phyloP scores from a whole-genome alignment of 345 rosid genomes.

The Corchorus olitorius region DNA sequence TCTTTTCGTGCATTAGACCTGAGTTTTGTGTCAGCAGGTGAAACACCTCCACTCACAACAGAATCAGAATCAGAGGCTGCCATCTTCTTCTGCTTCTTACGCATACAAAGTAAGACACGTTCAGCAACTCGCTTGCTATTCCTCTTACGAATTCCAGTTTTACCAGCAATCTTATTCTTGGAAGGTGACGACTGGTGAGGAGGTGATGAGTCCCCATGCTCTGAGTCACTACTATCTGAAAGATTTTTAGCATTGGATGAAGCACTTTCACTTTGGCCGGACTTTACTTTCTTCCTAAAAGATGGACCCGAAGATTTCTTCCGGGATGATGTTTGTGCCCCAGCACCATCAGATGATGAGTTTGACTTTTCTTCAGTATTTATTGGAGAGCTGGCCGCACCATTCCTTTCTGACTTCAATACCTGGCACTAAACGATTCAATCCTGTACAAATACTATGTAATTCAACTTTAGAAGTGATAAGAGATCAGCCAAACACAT shows the following conservation, averaged over 20 bases:
- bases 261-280: slow-evolving; percentile 88
- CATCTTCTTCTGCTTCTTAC: slow-evolving; percentile 81
- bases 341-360: slow-evolving; percentile 59
- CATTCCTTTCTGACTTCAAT: slow-evolving; percentile 57
- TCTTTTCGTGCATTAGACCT: slow-evolving; percentile 58
- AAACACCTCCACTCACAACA: slow-evolving; percentile 59
- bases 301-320: slow-evolving; percentile 59
- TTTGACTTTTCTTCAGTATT: slow-evolving; percentile 49
- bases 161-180: slow-evolving; percentile 61
- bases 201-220: slow-evolving; percentile 51
- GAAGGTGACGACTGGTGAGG: slow-evolving; percentile 49
- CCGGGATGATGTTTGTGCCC: slow-evolving; percentile 40
- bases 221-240: slow-evolving; percentile 90
- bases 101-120: slow-evolving; percentile 69
- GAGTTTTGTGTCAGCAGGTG: slow-evolving; percentile 49
- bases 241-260: slow-evolving; percentile 81
- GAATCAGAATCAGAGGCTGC: slow-evolving; percentile 78
- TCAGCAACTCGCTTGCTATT: slow-evolving; percentile 92
- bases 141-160: slow-evolving; percentile 65
- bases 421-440: slow-evolving; percentile 41
- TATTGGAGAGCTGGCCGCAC: slow-evolving; percentile 32
- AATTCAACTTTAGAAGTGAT: slow-evolving; percentile 4
- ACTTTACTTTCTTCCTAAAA: slow-evolving; percentile 52
- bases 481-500: slow-evolving; percentile 24
- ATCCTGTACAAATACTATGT: not conserved